These are phyloP conservation scores for Aspergillaceae sp. DNA, from an alignment of 2,329 filamentous ascomycete genomes.

Conservation along the genomic window DNA sequence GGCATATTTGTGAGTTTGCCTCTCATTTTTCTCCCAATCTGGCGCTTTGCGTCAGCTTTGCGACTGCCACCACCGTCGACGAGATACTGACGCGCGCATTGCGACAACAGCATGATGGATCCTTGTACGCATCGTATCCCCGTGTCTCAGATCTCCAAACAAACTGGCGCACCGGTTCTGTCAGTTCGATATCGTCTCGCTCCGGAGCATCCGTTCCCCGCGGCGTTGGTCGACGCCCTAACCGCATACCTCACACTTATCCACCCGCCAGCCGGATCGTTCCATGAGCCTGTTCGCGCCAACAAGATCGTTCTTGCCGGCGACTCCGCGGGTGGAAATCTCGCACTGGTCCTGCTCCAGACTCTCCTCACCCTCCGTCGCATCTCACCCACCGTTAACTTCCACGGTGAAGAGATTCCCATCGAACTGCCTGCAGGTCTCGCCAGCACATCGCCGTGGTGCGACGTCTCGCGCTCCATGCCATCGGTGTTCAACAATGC, in stretches of 20 bases:
- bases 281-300: constrained; percentile 35
- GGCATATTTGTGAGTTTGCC: constrained; percentile 35
- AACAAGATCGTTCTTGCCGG: constrained; percentile 39
- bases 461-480: constrained; percentile 35
- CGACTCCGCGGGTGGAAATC: constrained; percentile 40
- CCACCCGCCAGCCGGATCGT: constrained; percentile 34
- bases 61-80: too few relatives aligned
- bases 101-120: constrained; percentile 31
- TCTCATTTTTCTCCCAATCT: background rate
- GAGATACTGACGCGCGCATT: background rate
- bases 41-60: too few relatives aligned
- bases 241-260: constrained; percentile 41
- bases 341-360: constrained; percentile 34
- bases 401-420: constrained; percentile 33
- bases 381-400: constrained; percentile 25
- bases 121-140: constrained; percentile 35
- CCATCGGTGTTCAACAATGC: constrained; percentile 32
- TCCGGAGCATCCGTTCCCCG: constrained; percentile 41
- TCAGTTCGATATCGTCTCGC: constrained; percentile 42
- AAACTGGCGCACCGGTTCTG: constrained; percentile 32
- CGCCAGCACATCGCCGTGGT: constrained; percentile 34
- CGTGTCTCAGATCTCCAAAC: constrained; percentile 31
- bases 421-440: constrained; percentile 36
- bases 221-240: constrained; percentile 39
- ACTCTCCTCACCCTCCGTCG: constrained; percentile 35